A percentile compares a stretch with the other conserved stretches of the same genome.
phyloP scores from a whole-genome alignment of 345 rosid genomes.

The Eucalyptus erythrocorys region DNA sequence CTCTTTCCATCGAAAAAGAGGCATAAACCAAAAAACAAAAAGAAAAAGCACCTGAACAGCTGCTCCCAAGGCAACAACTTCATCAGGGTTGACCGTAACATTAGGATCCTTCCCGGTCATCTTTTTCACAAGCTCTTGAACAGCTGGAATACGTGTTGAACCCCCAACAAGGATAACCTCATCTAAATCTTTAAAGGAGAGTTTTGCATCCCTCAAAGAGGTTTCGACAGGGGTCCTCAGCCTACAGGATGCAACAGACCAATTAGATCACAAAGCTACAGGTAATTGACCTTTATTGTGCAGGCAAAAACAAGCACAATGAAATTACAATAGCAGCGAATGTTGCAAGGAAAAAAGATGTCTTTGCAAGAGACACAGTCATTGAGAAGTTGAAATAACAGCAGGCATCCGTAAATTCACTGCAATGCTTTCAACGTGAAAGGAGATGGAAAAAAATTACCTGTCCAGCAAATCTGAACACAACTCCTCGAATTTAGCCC shows the following conservation, averaged over 20 bases:
- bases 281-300: neutral
- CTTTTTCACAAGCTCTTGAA: slow-evolving; percentile 86
- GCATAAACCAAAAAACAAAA: neutral
- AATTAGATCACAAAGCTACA: neutral
- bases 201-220: slow-evolving; percentile 82
- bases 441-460: slow-evolving; percentile 9
- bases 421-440: neutral
- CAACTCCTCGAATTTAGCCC: slow-evolving; percentile 48
- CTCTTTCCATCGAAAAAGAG: neutral
- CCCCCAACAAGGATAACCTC: slow-evolving; percentile 99
- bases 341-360: neutral
- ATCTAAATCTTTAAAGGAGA: slow-evolving; percentile 74
- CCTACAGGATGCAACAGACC: slow-evolving; percentile 14
- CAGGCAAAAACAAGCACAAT: neutral
- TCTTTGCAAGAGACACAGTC: neutral
- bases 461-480: slow-evolving; percentile 47
- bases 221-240: slow-evolving; percentile 82
- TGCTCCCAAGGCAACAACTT: slow-evolving; percentile 97
- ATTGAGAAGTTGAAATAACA: neutral
- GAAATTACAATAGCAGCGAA: neutral
- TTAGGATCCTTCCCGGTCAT: slow-evolving; percentile 91
- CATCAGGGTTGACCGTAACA: slow-evolving; percentile 95
- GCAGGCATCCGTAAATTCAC: neutral
- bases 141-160: slow-evolving; percentile 96
- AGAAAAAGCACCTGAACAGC: slow-evolving; percentile 71